These are phyloP conservation scores for Phytopythium montanum DNA, from an alignment of 352 stramenopile species.

Conservation along the genomic window DNA sequence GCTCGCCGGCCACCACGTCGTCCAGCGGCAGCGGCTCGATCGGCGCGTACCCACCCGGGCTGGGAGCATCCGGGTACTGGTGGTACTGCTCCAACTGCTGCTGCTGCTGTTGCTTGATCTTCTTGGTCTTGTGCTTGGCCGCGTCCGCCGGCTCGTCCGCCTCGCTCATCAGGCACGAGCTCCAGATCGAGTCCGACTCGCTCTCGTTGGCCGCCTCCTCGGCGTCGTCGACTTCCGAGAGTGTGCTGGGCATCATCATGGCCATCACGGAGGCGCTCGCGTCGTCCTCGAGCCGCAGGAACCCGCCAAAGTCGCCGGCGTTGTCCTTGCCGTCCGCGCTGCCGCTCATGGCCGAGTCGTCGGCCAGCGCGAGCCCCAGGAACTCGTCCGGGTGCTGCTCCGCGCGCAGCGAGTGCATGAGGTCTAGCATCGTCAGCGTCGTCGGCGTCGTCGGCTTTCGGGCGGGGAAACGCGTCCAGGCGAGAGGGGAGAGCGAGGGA, in stretches of 20 bases:
- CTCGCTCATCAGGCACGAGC: slow-evolving; percentile 17
- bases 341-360: slow-evolving; percentile 15
- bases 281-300: slow-evolving; percentile 23
- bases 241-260: slow-evolving; percentile 21
- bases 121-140: slow-evolving; percentile 4
- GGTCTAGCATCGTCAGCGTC: slow-evolving; percentile 25
- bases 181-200: slow-evolving; percentile 28
- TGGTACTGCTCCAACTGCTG: no score
- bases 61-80: slow-evolving; percentile 2
- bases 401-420: slow-evolving; percentile 22
- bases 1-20: slow-evolving; percentile 24
- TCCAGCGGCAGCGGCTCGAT: slow-evolving; percentile 13
- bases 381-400: slow-evolving; percentile 18
- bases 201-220: slow-evolving; percentile 14
- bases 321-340: slow-evolving; percentile 3
- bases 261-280: slow-evolving; percentile 16
- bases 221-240: slow-evolving; percentile 19
- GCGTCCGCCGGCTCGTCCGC: not conserved
- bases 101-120: not conserved
- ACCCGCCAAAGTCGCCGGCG: slow-evolving; percentile 12
- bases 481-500: slow-evolving; percentile 4
- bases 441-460: not conserved
- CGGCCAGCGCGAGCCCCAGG: slow-evolving; percentile 19
- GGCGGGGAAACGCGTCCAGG: slow-evolving; percentile 2
- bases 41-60: slow-evolving; percentile 1